Conservation (phyloP, 208 protist species). For the Trypanosoma brucei region DNA sequence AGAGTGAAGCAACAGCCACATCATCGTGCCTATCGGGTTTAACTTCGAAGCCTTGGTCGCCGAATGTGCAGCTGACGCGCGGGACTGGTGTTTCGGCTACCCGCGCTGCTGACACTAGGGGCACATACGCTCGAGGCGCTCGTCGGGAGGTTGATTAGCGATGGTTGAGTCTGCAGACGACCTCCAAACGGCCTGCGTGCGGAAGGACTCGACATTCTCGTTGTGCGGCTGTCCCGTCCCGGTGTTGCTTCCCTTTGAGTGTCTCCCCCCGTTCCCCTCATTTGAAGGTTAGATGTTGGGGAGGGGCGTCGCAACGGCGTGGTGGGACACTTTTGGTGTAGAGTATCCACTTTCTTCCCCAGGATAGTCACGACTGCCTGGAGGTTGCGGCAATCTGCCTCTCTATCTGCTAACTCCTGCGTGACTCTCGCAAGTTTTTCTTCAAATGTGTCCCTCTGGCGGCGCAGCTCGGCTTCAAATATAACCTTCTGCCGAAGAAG, state of each 20-base stretch:
- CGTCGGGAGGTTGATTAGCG: neutral
- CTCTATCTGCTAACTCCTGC: slow-evolving; percentile 74
- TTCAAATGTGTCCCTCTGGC: slow-evolving; percentile 76
- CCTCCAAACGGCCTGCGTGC: slow-evolving; percentile 8
- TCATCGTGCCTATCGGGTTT: neutral
- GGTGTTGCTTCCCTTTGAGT: neutral
- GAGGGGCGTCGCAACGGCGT: slow-evolving; percentile 44
- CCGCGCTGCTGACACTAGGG: slow-evolving; percentile 19
- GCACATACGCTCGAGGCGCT: slow-evolving; percentile 1
- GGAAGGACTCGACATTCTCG: slow-evolving; percentile 8
- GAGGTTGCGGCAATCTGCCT: slow-evolving; percentile 87
- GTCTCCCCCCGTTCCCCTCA: slow-evolving; percentile 13
- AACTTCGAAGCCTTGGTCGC: slow-evolving; percentile 11
- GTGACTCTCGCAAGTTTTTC: slow-evolving; percentile 47
- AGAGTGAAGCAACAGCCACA: no score
- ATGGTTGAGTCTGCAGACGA: slow-evolving; percentile 11
- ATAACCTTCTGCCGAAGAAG: slow-evolving; percentile 87
- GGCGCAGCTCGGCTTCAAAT: slow-evolving; percentile 80
- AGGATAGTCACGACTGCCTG: slow-evolving; percentile 87
- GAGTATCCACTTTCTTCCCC: slow-evolving; percentile 72
- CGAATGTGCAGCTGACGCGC: slow-evolving; percentile 9
- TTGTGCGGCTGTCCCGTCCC: neutral
- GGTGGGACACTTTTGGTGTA: slow-evolving; percentile 28
- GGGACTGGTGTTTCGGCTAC: slow-evolving; percentile 23
- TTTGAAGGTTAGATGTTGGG: slow-evolving; percentile 25